Conservation (phyloP, 116 monocot species). For the Phalaenopsis hybrid region DNA sequence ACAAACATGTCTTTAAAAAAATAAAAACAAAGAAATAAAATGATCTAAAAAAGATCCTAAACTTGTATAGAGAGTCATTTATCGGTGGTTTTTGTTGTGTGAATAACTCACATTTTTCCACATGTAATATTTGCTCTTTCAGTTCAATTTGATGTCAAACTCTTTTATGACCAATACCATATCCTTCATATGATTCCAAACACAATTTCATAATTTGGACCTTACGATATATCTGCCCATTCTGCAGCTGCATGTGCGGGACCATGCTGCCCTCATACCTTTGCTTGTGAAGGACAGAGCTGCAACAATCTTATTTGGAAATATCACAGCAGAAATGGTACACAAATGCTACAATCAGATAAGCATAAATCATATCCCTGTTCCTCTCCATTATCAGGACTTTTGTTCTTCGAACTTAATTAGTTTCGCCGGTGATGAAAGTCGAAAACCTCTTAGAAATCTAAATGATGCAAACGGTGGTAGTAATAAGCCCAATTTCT, state of each 20-base stretch:
- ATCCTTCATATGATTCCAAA: too few relatives aligned
- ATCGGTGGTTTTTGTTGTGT: too few relatives aligned
- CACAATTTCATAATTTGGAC: not conserved
- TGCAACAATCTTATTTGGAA: conserved; percentile 55
- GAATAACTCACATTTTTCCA: too few relatives aligned
- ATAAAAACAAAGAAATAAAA: too few relatives aligned
- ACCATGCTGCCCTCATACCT: conserved; percentile 37
- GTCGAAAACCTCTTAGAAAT: not conserved
- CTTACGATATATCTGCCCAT: not conserved
- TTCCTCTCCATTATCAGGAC: not conserved
- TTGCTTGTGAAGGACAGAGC: conserved; percentile 55
- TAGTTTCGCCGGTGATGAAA: not conserved
- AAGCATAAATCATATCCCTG: conserved; percentile 1
- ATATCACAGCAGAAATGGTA: conserved; percentile 44
- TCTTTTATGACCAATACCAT: too few relatives aligned
- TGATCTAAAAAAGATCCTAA: too few relatives aligned
- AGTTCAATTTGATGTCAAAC: too few relatives aligned
- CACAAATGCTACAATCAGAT: conserved; percentile 26
- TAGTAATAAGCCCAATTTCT: conserved; percentile 26
- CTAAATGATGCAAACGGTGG: not conserved
- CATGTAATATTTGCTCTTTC: too few relatives aligned
- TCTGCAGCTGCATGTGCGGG: conserved; percentile 41
- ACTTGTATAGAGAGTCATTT: too few relatives aligned
- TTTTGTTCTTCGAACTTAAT: not conserved
- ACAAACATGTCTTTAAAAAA: too few relatives aligned